Conservation (phyloP, 192 early-diverging fungal genomes). For the Spizellomyces punctatus region DNA sequence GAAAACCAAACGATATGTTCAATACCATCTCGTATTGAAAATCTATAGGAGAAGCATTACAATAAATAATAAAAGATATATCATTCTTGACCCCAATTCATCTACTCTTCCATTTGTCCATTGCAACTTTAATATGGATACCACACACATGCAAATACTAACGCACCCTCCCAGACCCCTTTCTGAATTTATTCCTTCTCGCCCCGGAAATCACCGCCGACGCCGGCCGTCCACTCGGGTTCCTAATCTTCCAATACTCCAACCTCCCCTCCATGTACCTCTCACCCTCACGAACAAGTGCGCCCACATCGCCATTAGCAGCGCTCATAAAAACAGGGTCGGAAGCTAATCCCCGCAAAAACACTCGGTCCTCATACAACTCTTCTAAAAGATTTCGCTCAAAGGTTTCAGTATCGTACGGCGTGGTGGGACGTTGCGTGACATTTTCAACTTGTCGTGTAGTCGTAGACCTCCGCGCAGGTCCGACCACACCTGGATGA, state of each 20-base stretch:
- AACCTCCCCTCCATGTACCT: conserved; percentile 40
- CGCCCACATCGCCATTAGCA: conserved; percentile 15
- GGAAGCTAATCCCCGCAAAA: conserved; percentile 31
- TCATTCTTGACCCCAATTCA: too few species aligned
- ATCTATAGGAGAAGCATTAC: too few species aligned
- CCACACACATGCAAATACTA: too few species aligned
- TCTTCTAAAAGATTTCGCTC: conserved; percentile 51
- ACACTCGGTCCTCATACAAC: conserved; percentile 46
- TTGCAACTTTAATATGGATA: too few species aligned
- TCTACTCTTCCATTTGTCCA: too few species aligned
- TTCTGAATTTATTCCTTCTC: too few species aligned
- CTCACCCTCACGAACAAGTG: conserved; percentile 37
- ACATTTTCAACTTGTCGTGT: neutral
- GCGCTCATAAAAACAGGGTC: conserved; percentile 31
- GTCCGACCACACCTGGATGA: conserved; percentile 15
- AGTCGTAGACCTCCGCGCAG: neutral
- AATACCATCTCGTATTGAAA: too few species aligned
- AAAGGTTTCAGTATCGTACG: neutral
- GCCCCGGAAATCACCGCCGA: neutral
- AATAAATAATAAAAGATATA: too few species aligned
- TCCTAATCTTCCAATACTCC: conserved; percentile 49
- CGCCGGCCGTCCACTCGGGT: conserved; percentile 33
- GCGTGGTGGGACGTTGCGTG: neutral
- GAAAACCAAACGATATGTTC: too few species aligned
- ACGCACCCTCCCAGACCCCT: too few species aligned